Conservation (phyloP, 2,329 filamentous ascomycete species). For the Xylariomycetidae sp. region DNA sequence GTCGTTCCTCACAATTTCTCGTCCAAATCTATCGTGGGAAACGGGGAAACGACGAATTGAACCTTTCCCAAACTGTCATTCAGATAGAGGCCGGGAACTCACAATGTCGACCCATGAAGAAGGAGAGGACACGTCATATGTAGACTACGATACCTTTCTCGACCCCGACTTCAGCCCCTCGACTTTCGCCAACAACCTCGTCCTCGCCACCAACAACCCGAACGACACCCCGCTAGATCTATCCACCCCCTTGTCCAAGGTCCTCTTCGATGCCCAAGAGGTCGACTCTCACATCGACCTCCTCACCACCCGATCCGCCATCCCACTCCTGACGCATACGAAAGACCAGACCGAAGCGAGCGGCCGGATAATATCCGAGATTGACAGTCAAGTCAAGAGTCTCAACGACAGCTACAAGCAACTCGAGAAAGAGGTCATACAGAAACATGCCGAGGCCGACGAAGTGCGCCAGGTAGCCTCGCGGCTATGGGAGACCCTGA, state of each 20-base stretch:
- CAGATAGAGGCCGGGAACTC: too few species aligned
- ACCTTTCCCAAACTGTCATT: too few species aligned
- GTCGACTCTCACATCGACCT: slow-evolving; percentile 93
- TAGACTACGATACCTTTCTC: slow-evolving; percentile 92
- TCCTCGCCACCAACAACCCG: slow-evolving; percentile 86
- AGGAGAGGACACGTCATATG: slow-evolving; percentile 69
- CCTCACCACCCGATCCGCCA: slow-evolving; percentile 77
- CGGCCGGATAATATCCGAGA: slow-evolving; percentile 64
- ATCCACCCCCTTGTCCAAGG: slow-evolving; percentile 85
- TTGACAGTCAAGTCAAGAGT: slow-evolving; percentile 74
- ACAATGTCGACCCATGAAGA: slow-evolving; percentile 33
- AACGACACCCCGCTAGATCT: slow-evolving; percentile 88
- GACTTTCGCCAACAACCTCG: slow-evolving; percentile 81
- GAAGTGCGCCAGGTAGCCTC: slow-evolving; percentile 74
- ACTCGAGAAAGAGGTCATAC: slow-evolving; percentile 79
- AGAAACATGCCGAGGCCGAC: slow-evolving; percentile 80
- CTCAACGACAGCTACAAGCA: slow-evolving; percentile 82
- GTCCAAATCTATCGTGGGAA: too few species aligned
- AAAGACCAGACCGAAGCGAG: slow-evolving; percentile 69
- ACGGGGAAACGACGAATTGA: too few species aligned
- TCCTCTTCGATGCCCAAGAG: slow-evolving; percentile 95
- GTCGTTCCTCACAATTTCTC: too few species aligned
- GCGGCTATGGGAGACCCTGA: slow-evolving; percentile 74
- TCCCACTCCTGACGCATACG: slow-evolving; percentile 77
- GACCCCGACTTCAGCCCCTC: slow-evolving; percentile 76